Evolutionary conservation across 1,284 basidiomycete species (phyloP).

Genomic region (Fomitiporia mediterranea): DNA sequence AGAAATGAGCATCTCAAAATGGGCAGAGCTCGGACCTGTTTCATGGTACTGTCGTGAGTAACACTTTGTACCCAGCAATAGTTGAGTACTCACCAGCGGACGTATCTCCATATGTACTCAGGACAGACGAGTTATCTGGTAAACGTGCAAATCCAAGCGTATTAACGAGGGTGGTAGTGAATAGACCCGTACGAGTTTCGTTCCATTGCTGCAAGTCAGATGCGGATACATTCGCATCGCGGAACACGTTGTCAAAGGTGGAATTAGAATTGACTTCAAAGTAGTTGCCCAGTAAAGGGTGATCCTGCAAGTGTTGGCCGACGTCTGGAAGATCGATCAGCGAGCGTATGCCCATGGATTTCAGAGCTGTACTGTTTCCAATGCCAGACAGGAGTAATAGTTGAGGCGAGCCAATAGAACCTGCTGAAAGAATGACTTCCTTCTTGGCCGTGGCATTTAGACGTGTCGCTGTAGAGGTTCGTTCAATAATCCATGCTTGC

Average conservation of each 20-base stretch:
- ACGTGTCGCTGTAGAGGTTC: conserved; percentile 12
- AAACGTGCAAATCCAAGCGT: conserved; percentile 23
- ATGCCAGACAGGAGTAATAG: conserved; percentile 29
- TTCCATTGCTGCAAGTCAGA: conserved; percentile 23
- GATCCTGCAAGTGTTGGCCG: conserved; percentile 38
- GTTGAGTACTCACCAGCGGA: conserved; percentile 22
- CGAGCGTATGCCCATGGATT: conserved; percentile 19
- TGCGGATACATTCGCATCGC: conserved; percentile 21
- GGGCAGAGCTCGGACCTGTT: conserved; percentile 23
- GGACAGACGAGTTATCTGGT: conserved; percentile 20
- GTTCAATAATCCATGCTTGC: background rate
- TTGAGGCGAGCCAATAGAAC: conserved; percentile 26
- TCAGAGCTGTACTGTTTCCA: conserved; percentile 22
- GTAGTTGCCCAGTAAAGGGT: conserved; percentile 25
- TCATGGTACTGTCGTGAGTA: background rate
- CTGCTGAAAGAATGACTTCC: conserved; percentile 30
- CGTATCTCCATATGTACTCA: conserved; percentile 22
- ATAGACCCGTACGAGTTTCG: conserved; percentile 20
- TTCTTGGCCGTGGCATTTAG: conserved; percentile 23
- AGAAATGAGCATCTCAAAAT: conserved; percentile 26
- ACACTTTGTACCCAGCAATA: no score
- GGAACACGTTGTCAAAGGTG: conserved; percentile 23
- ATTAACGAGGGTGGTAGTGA: conserved; percentile 22
- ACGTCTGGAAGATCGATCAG: conserved; percentile 29
- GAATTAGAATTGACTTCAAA: conserved; percentile 22